Base-by-base conservation (phyloP, 2,329 filamentous ascomycete genomes). In the Meredithiella fracta region DNA sequence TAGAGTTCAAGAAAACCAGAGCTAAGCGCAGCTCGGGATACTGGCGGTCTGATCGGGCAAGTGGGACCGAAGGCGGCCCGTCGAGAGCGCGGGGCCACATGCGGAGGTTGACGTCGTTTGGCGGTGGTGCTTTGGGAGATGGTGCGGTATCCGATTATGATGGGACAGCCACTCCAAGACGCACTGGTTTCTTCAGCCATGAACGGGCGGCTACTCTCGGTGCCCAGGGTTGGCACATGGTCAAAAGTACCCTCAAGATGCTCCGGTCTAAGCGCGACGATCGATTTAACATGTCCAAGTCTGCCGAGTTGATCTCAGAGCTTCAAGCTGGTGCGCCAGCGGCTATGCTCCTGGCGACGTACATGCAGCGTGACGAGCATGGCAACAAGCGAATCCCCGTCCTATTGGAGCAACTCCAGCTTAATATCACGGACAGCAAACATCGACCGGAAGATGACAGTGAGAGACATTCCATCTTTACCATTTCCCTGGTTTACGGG, bases 321-420 rank as follows among this genome's bases (percentile, higher is more conserved):
- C 73, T 98, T 38, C 79, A 92, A 51, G 94, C 92, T 47, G 92
- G 89, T 55, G 88, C 90, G 1, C 92, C 92, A 2, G 92, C 92
- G 23, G 92, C 91, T 20, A 73, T 98, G 58, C 94, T 98, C 68
- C 73, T 98, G 54, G 92, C 92, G 6, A 96, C 90, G 65, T 96
- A 97, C 86, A 92, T 97, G 63, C 92, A 97, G 69, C 79, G 92
- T 57, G 92, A 98, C 63, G 92, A 98, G 68, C 87, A 96, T 63
- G 89, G 91, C 51, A 92, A 94, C 68, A 92, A 87, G 69, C 82
- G 90, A 58, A 95, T 98, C 57, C 92, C 92, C 0, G 89, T 98
- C 54, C 78, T 98, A 2, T 76, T 98, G 5, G 92, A 98, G 67
- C 92, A 98, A 70, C 76, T 98, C 58, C 95, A 94, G 67, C 76